Percentiles rank a stretch among this genome's conserved stretches.
phyloP scores from a whole-genome alignment of 257 asterid genomes.

The Fraxinus excelsior region DNA sequence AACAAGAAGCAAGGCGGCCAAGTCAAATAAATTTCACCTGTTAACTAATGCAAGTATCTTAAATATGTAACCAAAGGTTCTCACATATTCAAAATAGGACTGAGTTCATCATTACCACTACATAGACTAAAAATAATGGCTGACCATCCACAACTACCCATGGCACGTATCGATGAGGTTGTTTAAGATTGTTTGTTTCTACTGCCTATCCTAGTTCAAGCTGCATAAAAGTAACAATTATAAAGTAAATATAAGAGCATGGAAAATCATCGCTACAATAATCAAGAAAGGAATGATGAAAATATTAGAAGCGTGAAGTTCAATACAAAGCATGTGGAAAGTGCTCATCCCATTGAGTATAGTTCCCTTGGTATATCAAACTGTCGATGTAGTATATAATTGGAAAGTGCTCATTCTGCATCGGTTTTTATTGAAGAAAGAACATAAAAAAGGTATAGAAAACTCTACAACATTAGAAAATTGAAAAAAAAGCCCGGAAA shows the following conservation, averaged over 20 bases:
- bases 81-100: too few species aligned
- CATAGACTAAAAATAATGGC: too few species aligned
- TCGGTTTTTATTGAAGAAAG: conserved; percentile 11
- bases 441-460: conserved; percentile 8
- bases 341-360: conserved; percentile 76
- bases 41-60: too few species aligned
- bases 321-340: conserved; percentile 10
- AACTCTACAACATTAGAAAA: not conserved
- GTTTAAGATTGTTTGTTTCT: conserved; percentile 67
- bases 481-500: not conserved
- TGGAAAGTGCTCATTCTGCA: conserved; percentile 84
- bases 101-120: too few species aligned
- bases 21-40: too few species aligned
- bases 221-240: conserved; percentile 42
- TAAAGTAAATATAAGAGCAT: conserved; percentile 7
- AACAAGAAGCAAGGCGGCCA: too few species aligned
- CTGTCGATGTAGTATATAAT: conserved; percentile 81
- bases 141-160: conserved; percentile 90
- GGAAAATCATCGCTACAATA: not conserved
- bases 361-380: conserved; percentile 59
- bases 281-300: conserved; percentile 21
- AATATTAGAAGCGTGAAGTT: conserved; percentile 12
- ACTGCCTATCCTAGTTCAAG: conserved; percentile 71
- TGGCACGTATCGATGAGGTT: conserved; percentile 88
- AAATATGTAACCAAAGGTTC: too few species aligned